These are phyloP conservation scores for Aphanomyces stellatus DNA, from an alignment of 352 stramenopile species.

Conservation along the genomic window DNA sequence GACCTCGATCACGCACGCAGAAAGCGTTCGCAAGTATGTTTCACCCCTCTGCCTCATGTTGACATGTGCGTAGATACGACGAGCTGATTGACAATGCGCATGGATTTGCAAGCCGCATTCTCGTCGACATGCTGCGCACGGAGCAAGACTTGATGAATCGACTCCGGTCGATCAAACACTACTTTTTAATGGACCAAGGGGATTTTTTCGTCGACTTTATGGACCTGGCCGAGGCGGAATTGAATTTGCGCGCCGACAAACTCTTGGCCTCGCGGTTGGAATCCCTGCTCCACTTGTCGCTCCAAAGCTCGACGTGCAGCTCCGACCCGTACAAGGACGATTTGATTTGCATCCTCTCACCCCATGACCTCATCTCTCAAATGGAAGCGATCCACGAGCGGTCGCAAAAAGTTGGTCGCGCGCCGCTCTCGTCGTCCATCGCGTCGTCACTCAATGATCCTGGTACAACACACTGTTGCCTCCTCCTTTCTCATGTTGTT, in stretches of 20 bases:
- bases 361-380: slow-evolving; percentile 86
- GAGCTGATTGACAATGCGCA: slow-evolving; percentile 81
- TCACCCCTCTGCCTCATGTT: slow-evolving; percentile 10
- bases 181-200: slow-evolving; percentile 98
- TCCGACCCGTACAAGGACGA: slow-evolving; percentile 87
- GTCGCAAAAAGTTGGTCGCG: slow-evolving; percentile 49
- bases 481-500: background rate
- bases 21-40: slow-evolving; percentile 34
- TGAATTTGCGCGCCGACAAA: slow-evolving; percentile 84
- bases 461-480: slow-evolving; percentile 15
- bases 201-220: slow-evolving; percentile 99
- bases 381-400: slow-evolving; percentile 88
- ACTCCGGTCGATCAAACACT: slow-evolving; percentile 90
- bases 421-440: slow-evolving; percentile 61
- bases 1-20: slow-evolving; percentile 49
- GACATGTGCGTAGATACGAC: slow-evolving; percentile 50
- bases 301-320: slow-evolving; percentile 89
- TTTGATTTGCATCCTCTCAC: slow-evolving; percentile 78
- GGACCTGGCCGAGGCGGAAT: slow-evolving; percentile 91
- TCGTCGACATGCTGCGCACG: slow-evolving; percentile 73
- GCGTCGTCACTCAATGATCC: slow-evolving; percentile 55
- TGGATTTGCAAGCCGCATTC: slow-evolving; percentile 57
- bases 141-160: slow-evolving; percentile 75
- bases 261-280: slow-evolving; percentile 86
- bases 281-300: slow-evolving; percentile 88